phyloP scores from a whole-genome alignment of 768 basidiomycete genomes.

The Boletales sp. region DNA sequence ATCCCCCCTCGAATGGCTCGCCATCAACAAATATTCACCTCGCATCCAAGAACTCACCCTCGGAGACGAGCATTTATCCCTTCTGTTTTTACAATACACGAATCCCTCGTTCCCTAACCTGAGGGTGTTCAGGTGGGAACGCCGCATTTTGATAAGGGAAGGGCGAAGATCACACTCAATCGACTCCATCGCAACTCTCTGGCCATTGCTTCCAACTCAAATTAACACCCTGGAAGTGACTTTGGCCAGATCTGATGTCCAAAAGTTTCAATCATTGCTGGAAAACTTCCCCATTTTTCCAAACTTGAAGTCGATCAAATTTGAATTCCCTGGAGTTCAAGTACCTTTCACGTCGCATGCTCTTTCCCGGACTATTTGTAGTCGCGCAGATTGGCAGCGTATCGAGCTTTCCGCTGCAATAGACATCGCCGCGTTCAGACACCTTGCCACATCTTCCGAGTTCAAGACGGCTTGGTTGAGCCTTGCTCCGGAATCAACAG shows the following conservation, averaged over 20 bases:
- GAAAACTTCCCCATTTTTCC: not conserved
- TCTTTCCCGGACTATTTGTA: not conserved
- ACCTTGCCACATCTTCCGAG: not conserved
- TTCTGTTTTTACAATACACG: not conserved
- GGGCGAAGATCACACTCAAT: too few relatives aligned
- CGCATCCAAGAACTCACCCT: constrained; percentile 1
- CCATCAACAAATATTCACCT: not conserved
- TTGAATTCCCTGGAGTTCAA: not conserved
- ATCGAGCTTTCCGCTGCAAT: not conserved
- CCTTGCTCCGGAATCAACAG: not conserved
- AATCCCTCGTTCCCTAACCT: not conserved
- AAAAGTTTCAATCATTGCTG: not conserved
- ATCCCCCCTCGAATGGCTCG: not conserved
- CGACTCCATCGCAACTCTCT: not conserved
- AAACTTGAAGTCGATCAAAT: not conserved
- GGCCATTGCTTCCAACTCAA: not conserved
- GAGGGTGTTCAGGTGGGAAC: not conserved
- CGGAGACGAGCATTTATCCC: not conserved
- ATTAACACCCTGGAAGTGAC: not conserved
- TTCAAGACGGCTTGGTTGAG: constrained; percentile 2
- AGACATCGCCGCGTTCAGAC: not conserved
- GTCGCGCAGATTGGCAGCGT: not conserved
- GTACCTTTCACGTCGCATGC: too few relatives aligned
- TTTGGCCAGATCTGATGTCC: not conserved
- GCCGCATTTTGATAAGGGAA: not conserved